Evolutionary conservation across 2,329 filamentous ascomycete species (phyloP).

Genomic region (Aspergillus japonicus): DNA sequence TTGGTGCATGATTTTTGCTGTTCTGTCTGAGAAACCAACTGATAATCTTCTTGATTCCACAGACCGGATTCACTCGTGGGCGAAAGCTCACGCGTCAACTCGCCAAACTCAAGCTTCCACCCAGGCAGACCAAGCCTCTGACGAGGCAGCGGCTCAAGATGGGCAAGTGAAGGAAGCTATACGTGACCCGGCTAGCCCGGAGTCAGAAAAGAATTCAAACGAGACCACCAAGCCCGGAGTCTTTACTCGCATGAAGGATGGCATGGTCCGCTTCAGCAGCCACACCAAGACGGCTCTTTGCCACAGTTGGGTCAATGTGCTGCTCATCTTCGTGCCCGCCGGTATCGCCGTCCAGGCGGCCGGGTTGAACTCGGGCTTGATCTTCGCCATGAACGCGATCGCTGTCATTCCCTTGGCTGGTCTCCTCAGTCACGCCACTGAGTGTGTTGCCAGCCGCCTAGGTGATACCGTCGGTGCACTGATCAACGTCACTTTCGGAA

Average conservation of each 20-base stretch:
- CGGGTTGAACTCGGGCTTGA: constrained; percentile 56
- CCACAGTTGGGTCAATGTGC: constrained; percentile 46
- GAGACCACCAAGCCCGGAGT: constrained; percentile 23
- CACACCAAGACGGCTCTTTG: constrained; percentile 36
- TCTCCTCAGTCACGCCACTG: constrained; percentile 69
- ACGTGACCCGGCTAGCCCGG: constrained; percentile 21
- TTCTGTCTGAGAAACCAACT: background rate
- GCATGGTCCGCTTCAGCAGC: constrained; percentile 30
- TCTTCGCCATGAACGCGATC: constrained; percentile 73
- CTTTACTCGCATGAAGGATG: constrained; percentile 31
- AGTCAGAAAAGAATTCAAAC: constrained; percentile 17
- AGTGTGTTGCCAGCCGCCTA: constrained; percentile 69
- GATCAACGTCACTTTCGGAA: constrained; percentile 75
- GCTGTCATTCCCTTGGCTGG: constrained; percentile 74
- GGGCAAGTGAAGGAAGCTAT: constrained; percentile 29
- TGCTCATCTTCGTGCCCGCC: constrained; percentile 44
- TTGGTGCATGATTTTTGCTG: background rate
- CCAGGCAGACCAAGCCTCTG: constrained; percentile 5
- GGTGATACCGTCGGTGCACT: constrained; percentile 71
- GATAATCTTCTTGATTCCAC: background rate
- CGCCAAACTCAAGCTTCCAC: constrained; percentile 5
- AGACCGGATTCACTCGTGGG: constrained; percentile 43
- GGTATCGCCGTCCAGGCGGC: constrained; percentile 41
- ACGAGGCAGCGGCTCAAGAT: constrained; percentile 21
- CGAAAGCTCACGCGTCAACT: constrained; percentile 41